Evolutionary conservation across 139 green algal species (phyloP).

Genomic region (Ettlia oleoabundans): DNA sequence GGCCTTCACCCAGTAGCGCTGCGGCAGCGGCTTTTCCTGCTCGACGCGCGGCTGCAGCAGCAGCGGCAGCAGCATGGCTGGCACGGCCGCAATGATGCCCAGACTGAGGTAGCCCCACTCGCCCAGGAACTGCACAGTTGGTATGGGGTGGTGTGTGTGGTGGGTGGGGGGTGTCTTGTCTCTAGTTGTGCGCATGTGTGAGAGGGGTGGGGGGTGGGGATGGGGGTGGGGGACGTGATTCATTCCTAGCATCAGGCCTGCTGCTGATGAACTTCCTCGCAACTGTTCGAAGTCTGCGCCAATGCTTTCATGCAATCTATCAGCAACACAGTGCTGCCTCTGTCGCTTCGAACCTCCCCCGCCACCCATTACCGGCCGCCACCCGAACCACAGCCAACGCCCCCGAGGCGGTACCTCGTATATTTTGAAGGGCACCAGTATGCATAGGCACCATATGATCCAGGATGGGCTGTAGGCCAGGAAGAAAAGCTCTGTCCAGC

Average conservation of each 20-base stretch:
- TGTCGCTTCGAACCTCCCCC: too few species aligned
- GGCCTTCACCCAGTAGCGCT: slow-evolving; percentile 95
- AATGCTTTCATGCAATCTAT: too few species aligned
- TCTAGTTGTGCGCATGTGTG: too few species aligned
- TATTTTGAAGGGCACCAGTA: slow-evolving; percentile 91
- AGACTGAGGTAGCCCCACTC: slow-evolving; percentile 88
- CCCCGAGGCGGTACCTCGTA: slow-evolving; percentile 87
- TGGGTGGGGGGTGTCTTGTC: too few species aligned
- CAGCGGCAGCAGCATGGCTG: slow-evolving; percentile 82
- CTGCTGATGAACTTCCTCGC: too few species aligned
- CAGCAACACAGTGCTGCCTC: too few species aligned
- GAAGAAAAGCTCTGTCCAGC: slow-evolving; percentile 93
- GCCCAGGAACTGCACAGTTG: slow-evolving; percentile 54
- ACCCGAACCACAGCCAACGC: neutral
- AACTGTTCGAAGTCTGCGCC: too few species aligned
- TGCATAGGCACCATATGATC: slow-evolving; percentile 88
- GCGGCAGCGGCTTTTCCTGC: slow-evolving; percentile 69
- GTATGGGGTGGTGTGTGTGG: neutral
- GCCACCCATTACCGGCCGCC: too few species aligned
- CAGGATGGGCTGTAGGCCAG: slow-evolving; percentile 91
- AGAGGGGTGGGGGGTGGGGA: too few species aligned
- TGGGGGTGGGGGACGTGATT: neutral
- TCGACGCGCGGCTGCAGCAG: slow-evolving; percentile 78
- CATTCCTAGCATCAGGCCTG: too few species aligned
- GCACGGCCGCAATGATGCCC: slow-evolving; percentile 70